Evolutionary conservation across 306 rosid genomes (phyloP).

Genomic region (Arachis hypogaea): DNA sequence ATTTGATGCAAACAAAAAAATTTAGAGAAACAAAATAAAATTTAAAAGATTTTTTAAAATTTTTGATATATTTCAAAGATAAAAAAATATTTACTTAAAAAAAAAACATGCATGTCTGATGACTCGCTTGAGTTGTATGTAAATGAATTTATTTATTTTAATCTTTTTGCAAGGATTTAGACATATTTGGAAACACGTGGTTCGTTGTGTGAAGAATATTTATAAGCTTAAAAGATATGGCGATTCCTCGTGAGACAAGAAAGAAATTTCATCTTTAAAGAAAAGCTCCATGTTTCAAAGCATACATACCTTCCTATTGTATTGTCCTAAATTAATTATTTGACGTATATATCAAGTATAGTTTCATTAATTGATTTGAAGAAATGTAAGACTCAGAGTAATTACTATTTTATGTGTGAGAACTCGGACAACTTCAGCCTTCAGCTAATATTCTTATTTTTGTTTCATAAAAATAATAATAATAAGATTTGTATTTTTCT

Average conservation of each 20-base stretch:
- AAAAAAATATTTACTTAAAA: too few species aligned
- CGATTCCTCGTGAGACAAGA: neutral
- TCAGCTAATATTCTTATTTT: too few species aligned
- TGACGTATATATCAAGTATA: neutral
- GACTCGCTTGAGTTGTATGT: neutral
- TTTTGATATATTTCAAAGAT: too few species aligned
- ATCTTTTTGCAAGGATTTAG: neutral
- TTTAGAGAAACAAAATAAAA: too few species aligned
- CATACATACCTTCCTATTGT: neutral
- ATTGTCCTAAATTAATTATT: too few species aligned
- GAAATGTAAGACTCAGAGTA: neutral
- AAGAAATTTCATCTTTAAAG: too few species aligned
- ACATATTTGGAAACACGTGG: neutral
- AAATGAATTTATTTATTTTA: too few species aligned
- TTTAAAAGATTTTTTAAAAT: too few species aligned
- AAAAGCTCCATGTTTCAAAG: neutral
- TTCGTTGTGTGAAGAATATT: neutral
- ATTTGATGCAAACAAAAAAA: too few species aligned
- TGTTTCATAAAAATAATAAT: too few species aligned
- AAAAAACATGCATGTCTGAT: too few species aligned
- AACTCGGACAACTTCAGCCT: neutral
- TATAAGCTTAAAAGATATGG: neutral
- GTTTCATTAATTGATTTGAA: too few species aligned
- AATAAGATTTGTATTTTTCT: neutral
- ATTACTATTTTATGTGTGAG: neutral